A percentile compares a stretch with the other conserved stretches of the same genome.
Evolutionary conservation across 495 filamentous ascomycete species (phyloP).

Genomic region (Aspergillus ostianus): DNA sequence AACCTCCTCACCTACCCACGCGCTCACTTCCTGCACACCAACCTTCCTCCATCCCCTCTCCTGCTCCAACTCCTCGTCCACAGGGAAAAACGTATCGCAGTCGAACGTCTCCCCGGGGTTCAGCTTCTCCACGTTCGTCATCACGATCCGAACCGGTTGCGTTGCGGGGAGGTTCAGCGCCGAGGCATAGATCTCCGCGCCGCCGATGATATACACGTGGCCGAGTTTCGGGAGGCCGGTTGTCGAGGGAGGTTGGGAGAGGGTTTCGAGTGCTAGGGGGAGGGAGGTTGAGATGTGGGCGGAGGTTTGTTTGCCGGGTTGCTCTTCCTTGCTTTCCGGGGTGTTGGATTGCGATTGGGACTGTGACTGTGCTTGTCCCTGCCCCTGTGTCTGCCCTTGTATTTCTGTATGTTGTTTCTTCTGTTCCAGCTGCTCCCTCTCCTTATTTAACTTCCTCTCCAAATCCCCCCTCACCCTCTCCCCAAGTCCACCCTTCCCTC

Average conservation of each 20-base stretch:
- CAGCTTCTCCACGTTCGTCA: conserved; percentile 43
- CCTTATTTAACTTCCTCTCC: conserved; percentile 6
- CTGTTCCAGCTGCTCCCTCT: background rate
- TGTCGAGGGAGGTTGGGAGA: no score
- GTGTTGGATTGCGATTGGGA: no score
- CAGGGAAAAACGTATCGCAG: conserved; percentile 85
- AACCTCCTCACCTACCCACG: conserved; percentile 47
- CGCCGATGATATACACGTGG: conserved; percentile 83
- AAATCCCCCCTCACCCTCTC: conserved; percentile 24
- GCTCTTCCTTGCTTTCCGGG: no score
- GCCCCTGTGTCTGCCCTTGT: background rate
- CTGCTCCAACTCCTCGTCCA: conserved; percentile 36
- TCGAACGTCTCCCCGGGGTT: conserved; percentile 57
- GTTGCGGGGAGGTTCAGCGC: conserved; percentile 48
- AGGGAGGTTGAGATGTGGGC: background rate
- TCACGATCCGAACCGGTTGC: conserved; percentile 39
- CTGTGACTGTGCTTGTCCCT: no score
- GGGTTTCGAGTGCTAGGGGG: background rate
- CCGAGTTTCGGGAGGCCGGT: conserved; percentile 19
- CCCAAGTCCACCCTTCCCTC: conserved; percentile 24
- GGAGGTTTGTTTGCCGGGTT: background rate
- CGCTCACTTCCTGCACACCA: conserved; percentile 35
- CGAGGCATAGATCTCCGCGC: conserved; percentile 75
- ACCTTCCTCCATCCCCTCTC: conserved; percentile 39
- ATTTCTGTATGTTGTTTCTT: no score